Evolutionary conservation across 805 yeast genomes (phyloP), one percentile per base, ranked within the genome.

Genomic region (Myxozyma monticola): DNA sequence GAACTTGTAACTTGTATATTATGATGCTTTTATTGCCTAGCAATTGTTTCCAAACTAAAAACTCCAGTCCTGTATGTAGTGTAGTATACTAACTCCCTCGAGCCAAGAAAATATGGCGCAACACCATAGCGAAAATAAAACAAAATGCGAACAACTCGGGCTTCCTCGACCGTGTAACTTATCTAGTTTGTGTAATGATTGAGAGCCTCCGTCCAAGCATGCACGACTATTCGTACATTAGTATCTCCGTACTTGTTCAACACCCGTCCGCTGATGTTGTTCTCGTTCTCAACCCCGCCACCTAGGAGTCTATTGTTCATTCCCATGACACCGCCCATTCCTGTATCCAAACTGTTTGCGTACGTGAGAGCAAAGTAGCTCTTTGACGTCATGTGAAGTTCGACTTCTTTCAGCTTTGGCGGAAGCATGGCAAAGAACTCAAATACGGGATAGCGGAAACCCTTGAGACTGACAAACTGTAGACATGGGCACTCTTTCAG

Each of bases 341-440:
- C 51, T 3, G 51, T 47, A 37, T 47, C 51, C n/a, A 47, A n/a
- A 26, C 45, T 35, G 15, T 42, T 37, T 2, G 30, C 15, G 10
- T 36, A 28, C 7, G 51, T 37, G 17, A 47, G 42, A 20, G 51
- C 46, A n/a, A 47, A 2, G 29, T 41, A 36, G 20, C 31, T 45
- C 35, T 41, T 45, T 26, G 44, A 36, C 28, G 54, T 37, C 43
- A 45, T 45, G 15, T 49, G 54, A 10, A 52, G 40, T 34, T 52
- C 54, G 29, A 52, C 44, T n/a, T 40, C 45, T 15, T 21, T 40
- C 22, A 54, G 25, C 9, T 44, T 28, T 5, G 40, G 35, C 24
- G 58, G 58, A 14, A 51, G 22, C 9, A 18, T 22, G 15, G 45
- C 53, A 24, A 51, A 54, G 33, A 52, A 54, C 24, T 54, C 58